Base-by-base conservation (phyloP, 1,284 basidiomycete species). In the Salmacisia buchloeana region DNA sequence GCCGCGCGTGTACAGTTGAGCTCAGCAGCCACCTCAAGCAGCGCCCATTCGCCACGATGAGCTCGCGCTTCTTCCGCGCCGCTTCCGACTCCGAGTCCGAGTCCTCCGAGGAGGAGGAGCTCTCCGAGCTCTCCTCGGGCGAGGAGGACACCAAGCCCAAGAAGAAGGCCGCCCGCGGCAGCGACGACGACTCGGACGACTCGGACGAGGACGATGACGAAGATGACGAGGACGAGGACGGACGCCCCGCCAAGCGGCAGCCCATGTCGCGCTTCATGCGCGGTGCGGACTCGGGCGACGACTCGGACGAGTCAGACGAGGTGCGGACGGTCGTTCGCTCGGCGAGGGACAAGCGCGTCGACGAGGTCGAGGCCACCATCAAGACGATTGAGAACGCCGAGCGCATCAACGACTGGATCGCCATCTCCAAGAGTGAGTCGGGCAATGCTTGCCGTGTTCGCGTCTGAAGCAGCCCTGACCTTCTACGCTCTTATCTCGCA, bases 351-450 rank as follows among this genome's bases (percentile, higher is more conserved):
- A 92, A 91, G 81, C 84, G 92, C 58, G 80, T 90, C 72, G 91
- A 89, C 65, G 90, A 93, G 83, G 92, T 94, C 85, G 90, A 91
- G 81, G 86, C 74, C 70, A 89, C 89, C 12, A 90, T 92, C 60
- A 92, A 90, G 82, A 85, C 84, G 58, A 94, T 98, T 82, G 91
- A 96, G 63, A 98, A 98, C 80, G 93, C 89, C 29, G 84, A 92
- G 72, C 94, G 93, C 83, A 94, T 94, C 75, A 80, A 82, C 58
- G 93, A 99, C 82, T 99, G 96, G 96, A 88, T 89, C 25, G 88
- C 88, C 36, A 96, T 94, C 74, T 90, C 89, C 49, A 88, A 86
- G 72, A 92, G 92, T 92, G 71, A 65, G 80, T 73, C 25, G 3
- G 49, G 29, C 56, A 21, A 12, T 3, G 9, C 45, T 25, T 25